These are phyloP conservation scores for Zygosaccharomyces bisporus DNA, from an alignment of 805 yeast species.

Conservation along the genomic window DNA sequence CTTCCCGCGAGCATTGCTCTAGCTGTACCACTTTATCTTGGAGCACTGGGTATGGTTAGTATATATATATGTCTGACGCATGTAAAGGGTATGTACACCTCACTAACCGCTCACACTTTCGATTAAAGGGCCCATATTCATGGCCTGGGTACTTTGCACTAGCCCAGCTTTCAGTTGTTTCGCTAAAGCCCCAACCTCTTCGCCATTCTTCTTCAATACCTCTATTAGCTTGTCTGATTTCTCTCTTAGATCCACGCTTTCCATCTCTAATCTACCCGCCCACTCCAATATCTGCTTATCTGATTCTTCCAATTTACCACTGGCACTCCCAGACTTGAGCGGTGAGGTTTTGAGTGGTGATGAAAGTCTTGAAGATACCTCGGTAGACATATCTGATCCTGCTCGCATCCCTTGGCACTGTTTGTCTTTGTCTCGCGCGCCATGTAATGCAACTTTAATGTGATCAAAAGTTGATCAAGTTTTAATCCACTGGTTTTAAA, in stretches of 20 bases:
- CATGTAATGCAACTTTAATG: not conserved
- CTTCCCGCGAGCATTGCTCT: not conserved
- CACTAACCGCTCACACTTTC: slow-evolving; percentile 17
- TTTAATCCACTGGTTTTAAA: not conserved
- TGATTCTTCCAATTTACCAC: slow-evolving; percentile 22
- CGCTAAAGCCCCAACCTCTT: slow-evolving; percentile 12
- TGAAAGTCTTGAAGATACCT: slow-evolving; percentile 15
- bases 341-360: slow-evolving; percentile 13
- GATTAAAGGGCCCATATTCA: not conserved
- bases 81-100: not conserved
- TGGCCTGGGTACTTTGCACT: slow-evolving; percentile 7
- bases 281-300: slow-evolving; percentile 41
- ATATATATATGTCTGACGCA: not conserved
- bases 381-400: slow-evolving; percentile 11
- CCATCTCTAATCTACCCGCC: slow-evolving; percentile 51
- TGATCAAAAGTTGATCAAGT: not conserved
- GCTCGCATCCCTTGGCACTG: not conserved
- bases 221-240: slow-evolving; percentile 23
- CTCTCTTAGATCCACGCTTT: slow-evolving; percentile 42
- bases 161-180: slow-evolving; percentile 11
- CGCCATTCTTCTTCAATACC: slow-evolving; percentile 19
- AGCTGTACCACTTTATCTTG: not conserved
- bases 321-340: slow-evolving; percentile 1
- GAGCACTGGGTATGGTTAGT: not conserved
- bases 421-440: slow-evolving; percentile 3